Conservation (phyloP, 345 rosid genomes). For the Crucihimalaya himalaica region DNA sequence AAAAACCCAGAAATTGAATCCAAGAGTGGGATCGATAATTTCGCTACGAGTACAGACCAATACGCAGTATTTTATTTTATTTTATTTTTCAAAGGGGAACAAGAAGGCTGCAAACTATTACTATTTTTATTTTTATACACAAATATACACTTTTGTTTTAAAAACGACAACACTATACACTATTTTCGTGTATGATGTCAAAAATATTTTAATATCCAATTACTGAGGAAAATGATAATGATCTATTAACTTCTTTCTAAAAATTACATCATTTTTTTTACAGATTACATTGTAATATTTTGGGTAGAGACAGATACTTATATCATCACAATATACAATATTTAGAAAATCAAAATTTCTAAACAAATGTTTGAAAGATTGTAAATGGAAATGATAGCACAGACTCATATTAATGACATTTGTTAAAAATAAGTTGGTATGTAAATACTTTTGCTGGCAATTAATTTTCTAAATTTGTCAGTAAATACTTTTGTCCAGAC, state of each 20-base stretch:
- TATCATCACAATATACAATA: background rate
- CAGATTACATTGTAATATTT: too few relatives aligned
- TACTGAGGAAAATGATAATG: background rate
- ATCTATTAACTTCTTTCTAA: too few relatives aligned
- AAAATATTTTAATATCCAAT: background rate
- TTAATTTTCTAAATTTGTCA: slow-evolving; percentile 31
- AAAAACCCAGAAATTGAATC: slow-evolving; percentile 10
- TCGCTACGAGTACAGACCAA: too few relatives aligned
- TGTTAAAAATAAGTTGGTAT: slow-evolving; percentile 18
- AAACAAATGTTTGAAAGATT: background rate
- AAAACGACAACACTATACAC: background rate
- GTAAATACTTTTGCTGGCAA: slow-evolving; percentile 17
- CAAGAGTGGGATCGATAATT: slow-evolving; percentile 16
- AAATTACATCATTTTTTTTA: too few relatives aligned
- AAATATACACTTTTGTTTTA: background rate
- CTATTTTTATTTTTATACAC: background rate
- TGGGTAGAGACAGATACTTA: too few relatives aligned
- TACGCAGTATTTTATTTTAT: background rate
- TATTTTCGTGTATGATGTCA: background rate
- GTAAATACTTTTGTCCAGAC: slow-evolving; percentile 39
- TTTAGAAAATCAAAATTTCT: background rate
- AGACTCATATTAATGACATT: background rate
- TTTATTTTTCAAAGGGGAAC: background rate
- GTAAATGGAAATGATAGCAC: background rate
- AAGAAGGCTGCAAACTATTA: slow-evolving; percentile 18